Evolutionary conservation across 2,329 filamentous ascomycete genomes (phyloP).

Genomic region (Hypomyces perniciosus): DNA sequence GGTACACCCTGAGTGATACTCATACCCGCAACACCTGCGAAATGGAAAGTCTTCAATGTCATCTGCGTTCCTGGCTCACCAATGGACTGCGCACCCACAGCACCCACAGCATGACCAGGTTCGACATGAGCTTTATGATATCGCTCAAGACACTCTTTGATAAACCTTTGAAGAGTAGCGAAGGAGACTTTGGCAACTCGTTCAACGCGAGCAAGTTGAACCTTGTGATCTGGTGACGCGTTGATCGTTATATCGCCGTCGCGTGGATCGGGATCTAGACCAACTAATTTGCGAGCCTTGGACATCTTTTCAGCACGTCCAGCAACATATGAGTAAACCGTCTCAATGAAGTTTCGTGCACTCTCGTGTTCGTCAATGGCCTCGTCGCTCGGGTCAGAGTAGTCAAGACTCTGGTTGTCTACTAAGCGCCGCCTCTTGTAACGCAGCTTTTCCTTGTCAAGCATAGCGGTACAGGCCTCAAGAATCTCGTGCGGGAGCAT

Average conservation of each 20-base stretch:
- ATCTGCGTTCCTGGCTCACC: slow-evolving; percentile 98
- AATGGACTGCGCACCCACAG: slow-evolving; percentile 94
- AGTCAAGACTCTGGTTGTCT: slow-evolving; percentile 56
- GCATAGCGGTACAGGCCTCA: slow-evolving; percentile 58
- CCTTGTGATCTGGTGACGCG: slow-evolving; percentile 21
- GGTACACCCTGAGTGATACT: slow-evolving; percentile 98
- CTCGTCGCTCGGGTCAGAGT: slow-evolving; percentile 63
- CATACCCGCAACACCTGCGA: slow-evolving; percentile 98
- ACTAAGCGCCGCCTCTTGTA: slow-evolving; percentile 56
- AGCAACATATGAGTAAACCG: slow-evolving; percentile 66
- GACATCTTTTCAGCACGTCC: slow-evolving; percentile 56
- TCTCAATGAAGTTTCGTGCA: slow-evolving; percentile 72
- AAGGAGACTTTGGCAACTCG: slow-evolving; percentile 79
- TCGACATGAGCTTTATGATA: slow-evolving; percentile 89
- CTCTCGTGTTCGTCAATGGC: slow-evolving; percentile 76
- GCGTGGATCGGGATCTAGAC: slow-evolving; percentile 33
- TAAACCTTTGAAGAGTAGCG: slow-evolving; percentile 67
- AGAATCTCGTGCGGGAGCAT: slow-evolving; percentile 71
- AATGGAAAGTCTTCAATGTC: slow-evolving; percentile 99
- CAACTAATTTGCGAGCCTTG: slow-evolving; percentile 44
- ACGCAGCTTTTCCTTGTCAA: slow-evolving; percentile 62
- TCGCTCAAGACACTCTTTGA: slow-evolving; percentile 77
- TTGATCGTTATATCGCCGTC: slow-evolving; percentile 17
- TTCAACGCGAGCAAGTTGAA: slow-evolving; percentile 43
- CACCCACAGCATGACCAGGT: slow-evolving; percentile 91